Evolutionary conservation across 441 rosid genomes (phyloP), one percentile per base, ranked within the genome.

Genomic region (Erodium texanum): DNA sequence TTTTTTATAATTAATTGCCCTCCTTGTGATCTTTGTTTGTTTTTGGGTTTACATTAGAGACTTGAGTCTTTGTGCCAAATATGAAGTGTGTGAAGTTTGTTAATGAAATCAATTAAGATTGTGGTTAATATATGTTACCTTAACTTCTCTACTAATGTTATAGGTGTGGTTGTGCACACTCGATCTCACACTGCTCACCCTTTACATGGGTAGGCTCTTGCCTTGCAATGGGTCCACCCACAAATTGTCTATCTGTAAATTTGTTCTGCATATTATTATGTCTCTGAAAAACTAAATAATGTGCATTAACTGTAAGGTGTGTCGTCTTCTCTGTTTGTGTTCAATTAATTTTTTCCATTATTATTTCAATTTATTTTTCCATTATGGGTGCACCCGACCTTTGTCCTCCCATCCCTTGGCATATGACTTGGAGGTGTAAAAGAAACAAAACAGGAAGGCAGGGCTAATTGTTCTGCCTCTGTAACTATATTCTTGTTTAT

Each of bases 401-500:
- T 52, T n/a, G 22, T 5, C 16, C 58, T 38, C 8, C 45, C 45
- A 38, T 52, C 59, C 22, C 59, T 12, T 52, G 20, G 22, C 22
- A 52, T 52, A 18, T 52, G 59, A 15, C 20, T 52, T 52, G 19
- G 20, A n/a, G 20, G 20, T 52, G 5, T 52, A 48, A 48, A 48
- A 15, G 5, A 14, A 48, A 48, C 19, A 48, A 52, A 52, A 54
- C 22, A 54, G n/a, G 8, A 54, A 54, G 61, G 11, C 23, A 18
- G 22, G 61, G 18, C 6, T 18, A 54, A 0, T 19, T 16, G 61
- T 16, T 54, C 22, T 7, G 61, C 7, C 10, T 54, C 1, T 54
- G 20, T 16, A 18, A 38, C 69, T 12, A 20, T 54, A 29, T 45
- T 63, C 16, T 70, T 64, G 14, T 19, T 52, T 66, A 34, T 65